Evolutionary conservation across 2,329 filamentous ascomycete genomes (phyloP).

Genomic region (Phyllosticta ampelicida): DNA sequence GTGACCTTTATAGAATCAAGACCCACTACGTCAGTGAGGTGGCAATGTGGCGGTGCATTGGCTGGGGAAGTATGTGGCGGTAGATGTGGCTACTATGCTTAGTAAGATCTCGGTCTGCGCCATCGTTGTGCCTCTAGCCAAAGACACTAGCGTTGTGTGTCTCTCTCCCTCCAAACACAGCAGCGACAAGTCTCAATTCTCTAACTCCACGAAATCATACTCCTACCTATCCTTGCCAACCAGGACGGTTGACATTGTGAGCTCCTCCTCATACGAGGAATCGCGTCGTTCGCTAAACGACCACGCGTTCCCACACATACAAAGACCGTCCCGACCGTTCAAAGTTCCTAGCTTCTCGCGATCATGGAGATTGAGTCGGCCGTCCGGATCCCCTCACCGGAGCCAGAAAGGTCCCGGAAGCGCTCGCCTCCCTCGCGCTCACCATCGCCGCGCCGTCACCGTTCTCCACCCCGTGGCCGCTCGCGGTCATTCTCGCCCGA

Average conservation of each 20-base stretch:
- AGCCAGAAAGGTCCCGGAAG: constrained; percentile 39
- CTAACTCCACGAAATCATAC: not conserved
- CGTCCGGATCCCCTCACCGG: constrained; percentile 49
- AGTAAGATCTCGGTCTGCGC: not conserved
- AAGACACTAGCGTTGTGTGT: not conserved
- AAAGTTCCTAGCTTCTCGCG: not conserved
- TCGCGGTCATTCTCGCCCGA: constrained; percentile 8
- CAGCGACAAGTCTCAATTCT: not conserved
- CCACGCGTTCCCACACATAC: not conserved
- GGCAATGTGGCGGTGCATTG: not conserved
- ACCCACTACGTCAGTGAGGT: not conserved
- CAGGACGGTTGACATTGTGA: not conserved
- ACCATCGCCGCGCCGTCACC: constrained; percentile 41
- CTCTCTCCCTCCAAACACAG: no score
- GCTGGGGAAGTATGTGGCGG: not conserved
- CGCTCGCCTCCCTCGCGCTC: constrained; percentile 46
- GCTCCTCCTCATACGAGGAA: not conserved
- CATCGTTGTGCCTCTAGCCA: not conserved
- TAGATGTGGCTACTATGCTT: not conserved
- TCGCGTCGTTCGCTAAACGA: not conserved
- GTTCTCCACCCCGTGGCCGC: constrained; percentile 30
- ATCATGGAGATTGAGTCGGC: constrained; percentile 37
- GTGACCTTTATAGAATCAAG: not conserved
- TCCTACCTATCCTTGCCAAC: not conserved
- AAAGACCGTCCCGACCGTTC: not conserved